A percentile compares a stretch with the other conserved stretches of the same genome.
phyloP scores from a whole-genome alignment of 164 flowering plant genomes.

The Dillenia suffruticosa region DNA sequence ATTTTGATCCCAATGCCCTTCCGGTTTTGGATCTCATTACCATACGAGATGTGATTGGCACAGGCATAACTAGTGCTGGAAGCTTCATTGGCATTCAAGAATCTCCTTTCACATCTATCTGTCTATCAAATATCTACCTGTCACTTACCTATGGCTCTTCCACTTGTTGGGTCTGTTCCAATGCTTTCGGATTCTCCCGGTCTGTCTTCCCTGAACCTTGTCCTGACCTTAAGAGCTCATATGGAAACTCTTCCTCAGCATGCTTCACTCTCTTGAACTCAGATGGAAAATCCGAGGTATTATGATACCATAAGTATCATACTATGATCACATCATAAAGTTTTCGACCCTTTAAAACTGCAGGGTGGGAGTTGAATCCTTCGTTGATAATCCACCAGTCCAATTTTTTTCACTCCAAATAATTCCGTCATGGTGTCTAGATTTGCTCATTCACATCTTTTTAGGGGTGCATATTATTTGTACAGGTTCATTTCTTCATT shows the following conservation, averaged over 20 bases:
- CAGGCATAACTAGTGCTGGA: conserved; percentile 46
- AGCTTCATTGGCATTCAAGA: conserved; percentile 43
- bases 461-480: conserved; percentile 15
- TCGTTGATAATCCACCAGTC: conserved; percentile 10
- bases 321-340: too few relatives aligned
- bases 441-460: conserved; percentile 4
- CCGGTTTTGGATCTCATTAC: conserved; percentile 43
- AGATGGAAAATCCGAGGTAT: conserved; percentile 12
- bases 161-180: conserved; percentile 52
- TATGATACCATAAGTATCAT: conserved; percentile 12
- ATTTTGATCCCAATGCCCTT: conserved; percentile 48
- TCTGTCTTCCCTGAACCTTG: conserved; percentile 45
- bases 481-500: conserved; percentile 34
- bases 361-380: conserved; percentile 6
- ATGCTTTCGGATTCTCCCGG: conserved; percentile 41
- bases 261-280: conserved; percentile 25
- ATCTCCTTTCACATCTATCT: conserved; percentile 54
- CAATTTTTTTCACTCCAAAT: conserved; percentile 8
- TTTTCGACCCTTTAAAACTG: too few relatives aligned
- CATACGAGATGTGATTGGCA: conserved; percentile 41
- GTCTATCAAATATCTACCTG: conserved; percentile 48
- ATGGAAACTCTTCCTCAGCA: conserved; percentile 22
- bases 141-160: conserved; percentile 27
- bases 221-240: conserved; percentile 23
- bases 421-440: conserved; percentile 7